Evolutionary conservation across 2,329 filamentous ascomycete species (phyloP), one percentile per base, ranked within the genome.

Genomic region (Cytospora schulzeri): DNA sequence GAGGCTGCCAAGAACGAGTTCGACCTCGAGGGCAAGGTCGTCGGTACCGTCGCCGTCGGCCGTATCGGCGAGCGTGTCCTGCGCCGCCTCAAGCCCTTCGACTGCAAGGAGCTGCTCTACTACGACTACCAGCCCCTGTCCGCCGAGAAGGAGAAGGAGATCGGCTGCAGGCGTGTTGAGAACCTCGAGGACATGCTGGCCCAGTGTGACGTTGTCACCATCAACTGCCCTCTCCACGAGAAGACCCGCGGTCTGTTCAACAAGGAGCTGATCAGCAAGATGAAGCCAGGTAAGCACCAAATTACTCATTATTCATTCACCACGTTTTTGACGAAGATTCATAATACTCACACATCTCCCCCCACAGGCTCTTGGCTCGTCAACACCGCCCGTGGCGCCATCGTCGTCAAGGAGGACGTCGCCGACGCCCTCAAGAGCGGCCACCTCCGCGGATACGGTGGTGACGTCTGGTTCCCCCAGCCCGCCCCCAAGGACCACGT

Each of bases 101-200:
- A 97, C 85, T 99, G 95, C 92, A 97, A 97, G 89, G 94, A 98
- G 86, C 88, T 99, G 58, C 88, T 98, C 69, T 99, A 99, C 91
- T 98, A 91, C 78, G 95, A 99, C 84, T 99, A 99, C 90, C 95
- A 99, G 86, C 93, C 94, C 60, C 85, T 99, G 70, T 85, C 81
- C 67, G 75, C 92, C 67, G 93, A 97, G 83, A 84, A 88, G 73
- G 93, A 98, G 88, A 88, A 91, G 80, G 94, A 97, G 85, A 98
- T 98, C 80, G 94, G 94, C 78, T 93, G 90, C 87, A 87, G 92
- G 74, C 88, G 95, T 68, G 93, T 98, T 66, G 90, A 94, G 57
- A 86, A 78, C 74, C 88, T 99, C 74, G 93, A 97, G 85, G 94
- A 98, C 79, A 90, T 99, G 88, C 81, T 99, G 68, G 85, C 87